Conservation (phyloP, 495 filamentous ascomycete species). For the Talaromyces ruber region DNA sequence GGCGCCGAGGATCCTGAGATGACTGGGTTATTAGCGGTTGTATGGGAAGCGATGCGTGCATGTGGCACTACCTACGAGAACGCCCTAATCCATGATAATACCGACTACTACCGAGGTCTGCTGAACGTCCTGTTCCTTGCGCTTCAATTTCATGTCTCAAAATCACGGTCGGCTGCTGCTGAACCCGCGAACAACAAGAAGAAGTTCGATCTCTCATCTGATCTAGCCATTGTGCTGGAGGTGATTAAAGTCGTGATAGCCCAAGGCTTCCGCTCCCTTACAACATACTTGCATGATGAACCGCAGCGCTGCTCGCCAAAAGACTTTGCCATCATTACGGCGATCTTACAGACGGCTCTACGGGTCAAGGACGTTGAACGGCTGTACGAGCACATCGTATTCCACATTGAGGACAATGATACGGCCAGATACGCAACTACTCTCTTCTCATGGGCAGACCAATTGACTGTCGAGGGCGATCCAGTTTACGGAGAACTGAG, state of each 20-base stretch:
- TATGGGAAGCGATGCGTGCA: slow-evolving; percentile 59
- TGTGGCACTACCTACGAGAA: slow-evolving; percentile 57
- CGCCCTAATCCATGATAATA: slow-evolving; percentile 49
- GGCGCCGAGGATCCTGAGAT: slow-evolving; percentile 52
- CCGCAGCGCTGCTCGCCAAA: slow-evolving; percentile 46
- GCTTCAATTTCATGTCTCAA: slow-evolving; percentile 51
- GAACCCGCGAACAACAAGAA: slow-evolving; percentile 25
- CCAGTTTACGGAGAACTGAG: slow-evolving; percentile 92
- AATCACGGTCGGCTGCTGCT: slow-evolving; percentile 14
- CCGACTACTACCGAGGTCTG: slow-evolving; percentile 70
- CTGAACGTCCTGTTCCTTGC: slow-evolving; percentile 79
- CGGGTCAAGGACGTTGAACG: slow-evolving; percentile 47
- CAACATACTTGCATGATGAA: slow-evolving; percentile 58
- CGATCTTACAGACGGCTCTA: slow-evolving; percentile 73
- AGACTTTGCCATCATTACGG: slow-evolving; percentile 85
- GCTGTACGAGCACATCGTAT: slow-evolving; percentile 51
- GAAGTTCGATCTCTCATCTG: slow-evolving; percentile 29
- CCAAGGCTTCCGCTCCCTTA: slow-evolving; percentile 70
- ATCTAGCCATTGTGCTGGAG: slow-evolving; percentile 52
- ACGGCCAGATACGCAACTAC: slow-evolving; percentile 73
- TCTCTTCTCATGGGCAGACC: slow-evolving; percentile 91
- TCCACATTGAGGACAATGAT: slow-evolving; percentile 52
- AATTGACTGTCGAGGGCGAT: slow-evolving; percentile 59
- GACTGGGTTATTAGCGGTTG: slow-evolving; percentile 49
- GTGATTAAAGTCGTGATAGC: slow-evolving; percentile 71